phyloP scores from a whole-genome alignment of 805 yeast genomes.

The Hanseniaspora lindneri region DNA sequence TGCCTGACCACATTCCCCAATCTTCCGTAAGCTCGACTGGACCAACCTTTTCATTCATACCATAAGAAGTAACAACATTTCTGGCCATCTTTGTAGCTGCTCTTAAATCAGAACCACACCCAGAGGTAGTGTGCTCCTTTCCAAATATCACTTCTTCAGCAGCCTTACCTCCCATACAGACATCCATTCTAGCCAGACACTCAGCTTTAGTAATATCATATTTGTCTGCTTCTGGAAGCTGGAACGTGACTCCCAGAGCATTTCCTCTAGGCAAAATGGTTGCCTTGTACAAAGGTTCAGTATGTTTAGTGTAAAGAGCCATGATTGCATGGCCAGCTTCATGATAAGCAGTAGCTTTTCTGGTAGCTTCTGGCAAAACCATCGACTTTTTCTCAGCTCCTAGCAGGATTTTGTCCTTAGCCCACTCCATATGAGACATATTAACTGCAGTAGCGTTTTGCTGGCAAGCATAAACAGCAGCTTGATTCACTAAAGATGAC shows the following conservation, averaged over 20 bases:
- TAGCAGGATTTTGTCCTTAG: conserved; percentile 92
- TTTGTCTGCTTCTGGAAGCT: conserved; percentile 96
- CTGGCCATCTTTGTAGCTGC: conserved; percentile 87
- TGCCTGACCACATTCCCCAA: conserved; percentile 92
- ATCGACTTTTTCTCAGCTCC: conserved; percentile 97
- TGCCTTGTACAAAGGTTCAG: conserved; percentile 91
- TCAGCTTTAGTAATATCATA: conserved; percentile 83
- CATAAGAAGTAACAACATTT: conserved; percentile 93
- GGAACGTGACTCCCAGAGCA: conserved; percentile 94
- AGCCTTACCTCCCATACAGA: conserved; percentile 97
- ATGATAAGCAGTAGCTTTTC: conserved; percentile 91
- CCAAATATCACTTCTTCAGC: conserved; percentile 94
- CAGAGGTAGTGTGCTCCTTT: conserved; percentile 82
- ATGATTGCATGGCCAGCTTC: conserved; percentile 99
- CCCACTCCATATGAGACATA: conserved; percentile 94
- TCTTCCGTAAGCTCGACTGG: conserved; percentile 81
- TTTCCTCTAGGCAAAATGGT: conserved; percentile 94
- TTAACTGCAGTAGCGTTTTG: conserved; percentile 80
- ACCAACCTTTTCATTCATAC: conserved; percentile 90
- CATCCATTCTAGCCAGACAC: conserved; percentile 84
- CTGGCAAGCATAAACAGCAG: conserved; percentile 94
- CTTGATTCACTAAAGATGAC: conserved; percentile 91
- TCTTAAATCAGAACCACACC: conserved; percentile 84
- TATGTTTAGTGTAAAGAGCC: conserved; percentile 90
- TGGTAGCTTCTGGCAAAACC: conserved; percentile 92